Base-by-base conservation (phyloP, 495 filamentous ascomycete genomes). In the Letharia lupina region DNA sequence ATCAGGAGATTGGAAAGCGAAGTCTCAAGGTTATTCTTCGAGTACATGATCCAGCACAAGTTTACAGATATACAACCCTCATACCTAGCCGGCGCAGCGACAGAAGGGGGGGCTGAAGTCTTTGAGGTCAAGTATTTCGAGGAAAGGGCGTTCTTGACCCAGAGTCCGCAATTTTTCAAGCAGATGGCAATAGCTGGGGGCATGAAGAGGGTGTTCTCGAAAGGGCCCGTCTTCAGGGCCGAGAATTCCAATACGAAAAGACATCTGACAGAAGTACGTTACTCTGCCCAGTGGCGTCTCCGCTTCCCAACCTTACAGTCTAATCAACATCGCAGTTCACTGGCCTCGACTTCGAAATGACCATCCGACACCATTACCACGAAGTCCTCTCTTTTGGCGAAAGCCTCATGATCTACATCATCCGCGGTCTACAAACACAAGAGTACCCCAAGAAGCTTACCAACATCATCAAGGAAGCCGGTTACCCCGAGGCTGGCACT, bases 261-360 rank as follows among this genome's bases (percentile, higher is more conserved):
- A 62, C 94, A 98, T 76, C 89, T 97, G 86, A 98, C 92, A 16
- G 94, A 96, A 76, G 81, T 83, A 80, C 50, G 72, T 68, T 50
- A 23, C 47, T 16, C 7, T 48, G 45, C 8, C 57, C 4, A 45
- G n/a, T 37, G 41, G 16, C 5, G 4, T 58, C 61, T 44, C 31
- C 13, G 3, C 23, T 10, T 28, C 9, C 28, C 2, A n/a, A 11
- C 18, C 35, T 28, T 3, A 42, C 3, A 12, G 0, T 39, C 61
- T 59, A 63, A 61, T 4, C n/a, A 16, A 40, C 31, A 20, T 57
- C 44, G 13, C 69, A 83, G 81, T 98, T 96, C 78, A 91, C 90
- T 54, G 94, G 94, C 75, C 89, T 98, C 66, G 94, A 98, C 90
- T 80, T 97, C 72, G 94, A 98, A 74, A 97, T 96, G 89, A 91